Evolutionary conservation across 371 early-diverging fungal genomes (phyloP).

Genomic region (Apophysomyces elegans): DNA sequence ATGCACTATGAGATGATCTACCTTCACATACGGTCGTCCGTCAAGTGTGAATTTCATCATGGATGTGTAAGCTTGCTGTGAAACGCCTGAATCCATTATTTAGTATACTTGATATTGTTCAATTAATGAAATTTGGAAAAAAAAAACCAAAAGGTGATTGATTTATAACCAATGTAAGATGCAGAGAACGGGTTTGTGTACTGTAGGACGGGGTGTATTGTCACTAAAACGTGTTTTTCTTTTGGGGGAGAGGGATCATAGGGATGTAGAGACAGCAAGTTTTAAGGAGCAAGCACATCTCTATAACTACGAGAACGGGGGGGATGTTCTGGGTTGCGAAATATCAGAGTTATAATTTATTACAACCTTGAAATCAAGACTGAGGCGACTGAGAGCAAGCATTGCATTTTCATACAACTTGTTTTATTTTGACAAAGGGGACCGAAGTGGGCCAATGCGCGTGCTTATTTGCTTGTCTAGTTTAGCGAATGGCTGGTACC

Average conservation of each 20-base stretch:
- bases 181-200: constrained; percentile 1
- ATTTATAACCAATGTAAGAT: background rate
- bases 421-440: constrained; percentile 10
- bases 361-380: constrained; percentile 6
- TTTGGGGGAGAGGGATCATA: background rate
- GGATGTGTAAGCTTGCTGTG: constrained; percentile 54
- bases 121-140: background rate
- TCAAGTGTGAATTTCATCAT: constrained; percentile 60
- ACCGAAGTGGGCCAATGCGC: constrained; percentile 6
- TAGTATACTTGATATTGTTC: background rate
- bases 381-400: background rate
- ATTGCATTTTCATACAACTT: constrained; percentile 7
- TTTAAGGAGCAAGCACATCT: constrained; percentile 7
- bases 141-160: background rate
- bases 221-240: constrained; percentile 7
- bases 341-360: constrained; percentile 7
- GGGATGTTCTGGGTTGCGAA: background rate
- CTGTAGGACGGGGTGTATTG: constrained; percentile 5
- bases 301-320: background rate
- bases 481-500: constrained; percentile 72
- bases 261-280: constrained; percentile 7
- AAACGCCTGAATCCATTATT: constrained; percentile 30
- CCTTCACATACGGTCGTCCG: constrained; percentile 54
- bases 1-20: constrained; percentile 3
- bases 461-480: constrained; percentile 29